Base-by-base conservation (phyloP, 148 eudicot genomes). In the Spergularia bocconei region DNA sequence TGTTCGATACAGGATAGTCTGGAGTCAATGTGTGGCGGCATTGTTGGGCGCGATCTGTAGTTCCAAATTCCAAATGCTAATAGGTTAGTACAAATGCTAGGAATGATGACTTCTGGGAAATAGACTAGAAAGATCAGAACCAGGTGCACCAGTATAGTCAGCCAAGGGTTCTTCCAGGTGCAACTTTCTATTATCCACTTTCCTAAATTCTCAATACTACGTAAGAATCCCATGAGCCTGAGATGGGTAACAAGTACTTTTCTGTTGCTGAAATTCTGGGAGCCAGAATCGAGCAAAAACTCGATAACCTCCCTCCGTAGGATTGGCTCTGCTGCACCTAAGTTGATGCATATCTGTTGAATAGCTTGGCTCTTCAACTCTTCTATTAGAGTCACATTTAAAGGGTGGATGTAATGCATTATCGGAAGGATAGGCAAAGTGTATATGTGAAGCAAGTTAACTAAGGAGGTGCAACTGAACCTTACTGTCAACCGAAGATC, bases 351-450 rank as follows among this genome's bases (percentile, higher is more conserved):
- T 4, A 84, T 60, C 17, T 81, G 38, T 29, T 81, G 75, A 41
- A 82, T 81, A 7, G 87, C 87, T 84, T 84, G 84, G 76, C 73
- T 48, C 39, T 82, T 75, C 36, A 84, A 52, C 9, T 13, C 25
- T 65, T 72, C 80, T 56, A 75, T 79, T 57, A 81, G 84, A 19
- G 63, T 67, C 11, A 75, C 50, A 2, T 82, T 69, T 53, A 81
- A n/a, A 47, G 87, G 87, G 44, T 79, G 75, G 20, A 59, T 77
- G 60, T 84, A 84, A 72, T 84, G 87, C 87, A 84, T 81, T 73
- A n/a, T 63, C 13, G 87, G 87, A n/a, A 84, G 64, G 4, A 81
- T 72, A 15, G 87, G 84, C 8, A 52, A 75, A 48, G 51, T 53
- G 52, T 84, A 84, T 2, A 64, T 41, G 64, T 78, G 80, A 6